phyloP scores from a whole-genome alignment of 164 flowering plant species.

The Tetracentron sinense region DNA sequence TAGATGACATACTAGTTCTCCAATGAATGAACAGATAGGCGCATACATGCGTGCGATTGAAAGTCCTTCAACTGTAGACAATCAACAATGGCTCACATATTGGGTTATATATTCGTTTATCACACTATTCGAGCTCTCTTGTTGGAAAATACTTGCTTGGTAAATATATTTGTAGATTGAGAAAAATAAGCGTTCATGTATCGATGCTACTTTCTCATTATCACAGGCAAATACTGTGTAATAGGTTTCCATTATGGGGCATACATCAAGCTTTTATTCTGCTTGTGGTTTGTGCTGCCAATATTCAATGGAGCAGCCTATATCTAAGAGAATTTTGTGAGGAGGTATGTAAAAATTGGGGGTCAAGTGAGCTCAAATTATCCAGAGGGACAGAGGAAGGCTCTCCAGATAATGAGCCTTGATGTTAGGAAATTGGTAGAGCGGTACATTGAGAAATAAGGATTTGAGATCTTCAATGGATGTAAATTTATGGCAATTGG shows the following conservation, averaged over 20 bases:
- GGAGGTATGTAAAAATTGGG: slow-evolving; percentile 59
- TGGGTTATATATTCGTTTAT: too few relatives aligned
- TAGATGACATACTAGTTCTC: too few relatives aligned
- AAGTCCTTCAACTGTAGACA: too few relatives aligned
- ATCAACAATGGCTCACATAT: too few relatives aligned
- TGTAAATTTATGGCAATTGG: too few relatives aligned
- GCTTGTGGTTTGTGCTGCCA: slow-evolving; percentile 85
- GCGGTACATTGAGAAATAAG: slow-evolving; percentile 57
- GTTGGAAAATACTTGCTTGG: too few relatives aligned
- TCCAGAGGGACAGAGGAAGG: slow-evolving; percentile 51
- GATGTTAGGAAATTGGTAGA: slow-evolving; percentile 80
- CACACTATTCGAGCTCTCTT: too few relatives aligned
- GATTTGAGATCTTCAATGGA: slow-evolving; percentile 74
- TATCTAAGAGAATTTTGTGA: slow-evolving; percentile 60
- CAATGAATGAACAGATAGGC: too few relatives aligned
- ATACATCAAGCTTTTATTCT: slow-evolving; percentile 61
- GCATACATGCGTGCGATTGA: too few relatives aligned
- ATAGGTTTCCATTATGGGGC: slow-evolving; percentile 87
- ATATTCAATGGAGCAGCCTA: slow-evolving; percentile 90
- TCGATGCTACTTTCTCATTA: not conserved
- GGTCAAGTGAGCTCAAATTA: slow-evolving; percentile 27
- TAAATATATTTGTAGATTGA: too few relatives aligned
- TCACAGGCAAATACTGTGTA: not conserved
- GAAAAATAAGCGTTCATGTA: too few relatives aligned
- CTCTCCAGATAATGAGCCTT: slow-evolving; percentile 76